phyloP scores from a whole-genome alignment of 306 rosid genomes.

The Glycine tomentella region DNA sequence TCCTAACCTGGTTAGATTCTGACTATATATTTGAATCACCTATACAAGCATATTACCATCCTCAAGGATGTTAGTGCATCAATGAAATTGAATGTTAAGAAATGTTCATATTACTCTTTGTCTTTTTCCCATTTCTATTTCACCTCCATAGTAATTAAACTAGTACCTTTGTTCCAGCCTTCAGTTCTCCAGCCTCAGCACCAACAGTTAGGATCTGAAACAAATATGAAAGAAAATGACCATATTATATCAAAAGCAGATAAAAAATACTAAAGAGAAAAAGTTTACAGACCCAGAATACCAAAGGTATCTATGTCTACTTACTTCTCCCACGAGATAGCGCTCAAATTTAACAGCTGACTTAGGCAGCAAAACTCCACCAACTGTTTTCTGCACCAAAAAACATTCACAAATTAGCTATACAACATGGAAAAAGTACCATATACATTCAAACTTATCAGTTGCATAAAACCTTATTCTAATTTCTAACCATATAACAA shows the following conservation, averaged over 20 bases:
- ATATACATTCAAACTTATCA: too few species aligned
- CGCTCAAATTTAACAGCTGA: slow-evolving; percentile 95
- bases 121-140: not conserved
- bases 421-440: too few species aligned
- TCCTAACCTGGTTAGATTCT: not conserved
- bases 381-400: slow-evolving; percentile 75
- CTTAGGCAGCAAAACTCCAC: slow-evolving; percentile 88
- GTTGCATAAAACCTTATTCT: too few species aligned
- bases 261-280: not conserved
- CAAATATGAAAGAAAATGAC: slow-evolving; percentile 25
- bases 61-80: not conserved
- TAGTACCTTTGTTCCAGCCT: slow-evolving; percentile 80
- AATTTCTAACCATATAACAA: too few species aligned
- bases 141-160: slow-evolving; percentile 28
- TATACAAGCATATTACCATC: slow-evolving; percentile 23
- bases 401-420: slow-evolving; percentile 21
- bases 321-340: slow-evolving; percentile 90
- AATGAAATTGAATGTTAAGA: slow-evolving; percentile 15
- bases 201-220: slow-evolving; percentile 83
- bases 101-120: not conserved
- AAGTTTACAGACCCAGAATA: slow-evolving; percentile 13
- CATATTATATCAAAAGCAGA: slow-evolving; percentile 28
- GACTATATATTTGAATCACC: not conserved
- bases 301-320: slow-evolving; percentile 25
- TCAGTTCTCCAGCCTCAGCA: slow-evolving; percentile 74